These are phyloP conservation scores for Rhynchosporium agropyri DNA, from an alignment of 2,329 filamentous ascomycete genomes.

Conservation along the genomic window DNA sequence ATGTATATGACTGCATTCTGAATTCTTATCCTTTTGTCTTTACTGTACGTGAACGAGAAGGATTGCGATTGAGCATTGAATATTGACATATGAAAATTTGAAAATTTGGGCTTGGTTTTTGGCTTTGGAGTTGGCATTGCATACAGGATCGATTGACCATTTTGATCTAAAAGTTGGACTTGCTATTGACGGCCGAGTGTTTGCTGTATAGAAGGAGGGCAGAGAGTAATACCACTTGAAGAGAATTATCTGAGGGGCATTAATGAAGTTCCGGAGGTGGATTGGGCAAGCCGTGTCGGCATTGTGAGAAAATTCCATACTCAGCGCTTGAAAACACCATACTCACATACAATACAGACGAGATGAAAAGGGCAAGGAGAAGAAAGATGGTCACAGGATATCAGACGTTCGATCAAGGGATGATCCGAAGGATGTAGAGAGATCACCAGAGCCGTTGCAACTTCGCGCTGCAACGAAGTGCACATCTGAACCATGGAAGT, in stretches of 20 bases:
- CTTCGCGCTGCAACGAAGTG: conserved; percentile 6
- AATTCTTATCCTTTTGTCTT: too few species aligned
- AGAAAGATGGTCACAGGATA: conserved; percentile 6
- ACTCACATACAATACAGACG: neutral
- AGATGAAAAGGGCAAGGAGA: neutral
- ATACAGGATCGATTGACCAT: too few species aligned
- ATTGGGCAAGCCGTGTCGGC: conserved; percentile 21
- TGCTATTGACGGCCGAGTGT: too few species aligned
- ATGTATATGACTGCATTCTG: too few species aligned
- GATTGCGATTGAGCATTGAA: too few species aligned
- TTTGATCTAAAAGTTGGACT: too few species aligned
- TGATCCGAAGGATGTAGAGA: neutral
- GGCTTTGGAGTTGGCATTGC: too few species aligned
- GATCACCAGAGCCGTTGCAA: neutral
- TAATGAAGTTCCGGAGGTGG: conserved; percentile 23
- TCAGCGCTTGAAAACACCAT: neutral
- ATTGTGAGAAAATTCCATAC: conserved; percentile 9
- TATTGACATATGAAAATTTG: too few species aligned
- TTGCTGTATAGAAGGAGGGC: neutral
- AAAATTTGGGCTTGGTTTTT: too few species aligned
- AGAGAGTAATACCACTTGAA: neutral
- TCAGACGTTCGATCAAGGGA: neutral
- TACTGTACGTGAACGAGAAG: too few species aligned
- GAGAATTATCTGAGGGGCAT: conserved; percentile 1
- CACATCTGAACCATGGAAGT: conserved; percentile 6